Evolutionary conservation across 352 stramenopile species (phyloP), one percentile per base, ranked within the genome.

Genomic region (Elongisporangium senticosum): DNA sequence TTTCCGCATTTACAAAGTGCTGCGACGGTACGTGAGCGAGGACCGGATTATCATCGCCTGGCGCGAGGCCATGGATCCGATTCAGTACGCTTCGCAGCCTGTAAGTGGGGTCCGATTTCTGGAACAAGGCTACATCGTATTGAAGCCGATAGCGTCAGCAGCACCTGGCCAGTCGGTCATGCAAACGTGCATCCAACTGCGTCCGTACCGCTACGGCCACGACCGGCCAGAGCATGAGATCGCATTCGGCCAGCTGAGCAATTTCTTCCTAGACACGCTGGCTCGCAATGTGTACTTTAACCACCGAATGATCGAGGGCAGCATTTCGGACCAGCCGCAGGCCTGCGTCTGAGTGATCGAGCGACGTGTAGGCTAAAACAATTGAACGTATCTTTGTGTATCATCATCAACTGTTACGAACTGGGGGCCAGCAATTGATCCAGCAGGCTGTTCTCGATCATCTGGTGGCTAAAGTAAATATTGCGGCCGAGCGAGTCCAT

Each of bases 141-240:
- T 85, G 48, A 75, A 75, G 63, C 69, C 67, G n/a, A 64, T 69
- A 4, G 65, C 55, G 13, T 63, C 71, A 6, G 68, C 71, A 39
- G 67, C 72, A 43, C 48, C 57, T 47, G 58, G 59, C 14, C 72
- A 64, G 53, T 63, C 74, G 51, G 60, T 86, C n/a, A 23, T 89
- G 49, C 75, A 85, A 56, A 76, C 75, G 53, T 79, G 74, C 56
- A 78, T 79, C 55, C 64, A 86, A 21, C 78, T 84, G 49, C 83
- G 69, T 7, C 78, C 78, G 21, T 4, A 39, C 7, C 28, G 28
- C 4, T 39, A 39, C 7, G 28, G 13, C 28, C 60, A 68, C 40
- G 64, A 85, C 22, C n/a, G n/a, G n/a, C 28, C 28, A 7, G 28
- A 39, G 7, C 13, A 39, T 7, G 28, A 39, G 28, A 39, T 4